Evolutionary conservation across 805 yeast genomes (phyloP).

Genomic region (Kluyveromyces dobzhanskii): DNA sequence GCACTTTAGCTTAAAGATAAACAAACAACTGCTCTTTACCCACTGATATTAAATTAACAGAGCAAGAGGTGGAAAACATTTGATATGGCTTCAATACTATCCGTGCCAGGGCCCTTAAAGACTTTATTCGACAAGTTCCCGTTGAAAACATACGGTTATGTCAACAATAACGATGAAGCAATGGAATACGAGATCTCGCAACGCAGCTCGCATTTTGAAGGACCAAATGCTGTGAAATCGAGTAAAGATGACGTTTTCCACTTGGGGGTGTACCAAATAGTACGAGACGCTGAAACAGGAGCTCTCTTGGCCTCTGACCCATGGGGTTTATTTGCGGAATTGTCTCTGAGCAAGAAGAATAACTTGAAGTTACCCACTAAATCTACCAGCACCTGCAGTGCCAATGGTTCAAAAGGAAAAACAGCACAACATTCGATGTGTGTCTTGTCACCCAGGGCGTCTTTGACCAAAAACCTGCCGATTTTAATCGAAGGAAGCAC

Average conservation of each 20-base stretch:
- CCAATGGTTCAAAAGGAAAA: slow-evolving; percentile 4
- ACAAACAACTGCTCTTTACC: no score
- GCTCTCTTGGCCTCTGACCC: slow-evolving; percentile 50
- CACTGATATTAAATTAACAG: no score
- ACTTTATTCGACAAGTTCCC: slow-evolving; percentile 47
- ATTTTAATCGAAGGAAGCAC: slow-evolving; percentile 42
- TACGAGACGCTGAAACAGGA: slow-evolving; percentile 20
- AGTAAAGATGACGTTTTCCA: slow-evolving; percentile 31
- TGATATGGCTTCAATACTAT: neutral
- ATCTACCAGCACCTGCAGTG: slow-evolving; percentile 1
- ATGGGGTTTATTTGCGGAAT: slow-evolving; percentile 38
- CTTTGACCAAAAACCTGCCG: slow-evolving; percentile 45
- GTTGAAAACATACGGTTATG: slow-evolving; percentile 33
- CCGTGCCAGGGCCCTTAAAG: slow-evolving; percentile 37
- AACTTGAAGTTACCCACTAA: slow-evolving; percentile 34
- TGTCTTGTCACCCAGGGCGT: slow-evolving; percentile 40
- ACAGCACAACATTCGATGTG: slow-evolving; percentile 30
- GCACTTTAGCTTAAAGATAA: no score
- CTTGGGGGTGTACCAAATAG: slow-evolving; percentile 46
- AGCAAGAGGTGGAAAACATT: no score
- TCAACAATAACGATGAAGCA: slow-evolving; percentile 22
- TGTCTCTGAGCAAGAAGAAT: slow-evolving; percentile 40
- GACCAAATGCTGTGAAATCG: slow-evolving; percentile 6
- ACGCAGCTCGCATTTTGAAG: slow-evolving; percentile 20
- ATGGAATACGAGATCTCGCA: slow-evolving; percentile 17